Evolutionary conservation across 2,329 filamentous ascomycete species (phyloP), one percentile per base, ranked within the genome.

Genomic region (Geosmithia morbida): DNA sequence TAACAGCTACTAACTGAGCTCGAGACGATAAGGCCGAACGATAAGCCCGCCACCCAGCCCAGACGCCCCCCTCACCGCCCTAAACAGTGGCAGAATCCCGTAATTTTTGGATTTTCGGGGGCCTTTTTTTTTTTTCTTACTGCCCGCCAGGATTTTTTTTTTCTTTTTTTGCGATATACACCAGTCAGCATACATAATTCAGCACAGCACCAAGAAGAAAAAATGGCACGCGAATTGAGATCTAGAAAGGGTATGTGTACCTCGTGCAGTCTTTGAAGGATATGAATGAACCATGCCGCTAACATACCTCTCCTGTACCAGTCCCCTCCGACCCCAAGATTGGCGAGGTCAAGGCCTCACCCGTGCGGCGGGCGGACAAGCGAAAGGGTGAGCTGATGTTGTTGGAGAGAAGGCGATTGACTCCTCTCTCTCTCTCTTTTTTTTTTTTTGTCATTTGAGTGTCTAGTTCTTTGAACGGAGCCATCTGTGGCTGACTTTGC

Each of bases 311-410:
- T 41, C 29, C 29, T 30, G 29, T 30, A 30, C n/a, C 11, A 61
- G 57, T 56, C 46, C 48, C 52, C 47, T 43, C 56, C 41, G 61
- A 63, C 48, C 50, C 56, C 29, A 54, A 58, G 45, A 64, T 63
- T 54, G 53, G 53, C 50, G 59, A 56, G 44, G 55, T 53, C 17
- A 51, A 52, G 49, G 51, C 52, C 45, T 62, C 65, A 49, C 55
- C 57, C 41, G 56, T 57, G 46, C 58, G 59, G 41, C 67, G 66
- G 57, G 55, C 63, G 41, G 54, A 56, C 16, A 66, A 66, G 61
- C 59, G 57, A 51, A 59, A 58, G 48, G 51, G 59, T 65, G 50
- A 58, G 50, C 37, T 4, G 5, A 42, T 29, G 20, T 13, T 29
- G 7, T 48, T 22, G 8, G 37, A n/a, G n/a, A n/a, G n/a, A n/a